Percentiles rank a stretch among this genome's conserved stretches.
Conservation (phyloP, 495 filamentous ascomycete species). For the Penicillium cataractarum region DNA sequence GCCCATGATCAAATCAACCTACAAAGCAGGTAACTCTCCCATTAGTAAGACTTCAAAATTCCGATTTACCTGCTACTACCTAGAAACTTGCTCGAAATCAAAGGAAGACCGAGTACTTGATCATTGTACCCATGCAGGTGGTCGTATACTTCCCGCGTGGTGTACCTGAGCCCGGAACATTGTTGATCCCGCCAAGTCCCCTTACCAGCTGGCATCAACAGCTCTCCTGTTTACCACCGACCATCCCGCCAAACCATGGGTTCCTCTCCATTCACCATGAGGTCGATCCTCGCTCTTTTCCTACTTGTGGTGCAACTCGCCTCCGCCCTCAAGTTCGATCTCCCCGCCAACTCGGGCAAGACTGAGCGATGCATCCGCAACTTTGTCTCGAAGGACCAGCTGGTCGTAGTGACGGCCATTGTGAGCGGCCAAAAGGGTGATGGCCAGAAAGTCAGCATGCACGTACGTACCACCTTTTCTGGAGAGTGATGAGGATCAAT, state of each 20-base stretch:
- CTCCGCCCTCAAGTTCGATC: constrained; percentile 90
- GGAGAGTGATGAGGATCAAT: neutral
- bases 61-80: neutral
- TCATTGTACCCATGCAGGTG: neutral
- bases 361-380: constrained; percentile 93
- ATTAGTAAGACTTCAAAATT: neutral
- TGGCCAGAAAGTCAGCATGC: constrained; percentile 92
- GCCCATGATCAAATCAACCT: too few species aligned
- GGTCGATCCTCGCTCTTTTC: constrained; percentile 40
- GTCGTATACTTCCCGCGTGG: constrained; percentile 1
- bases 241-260: constrained; percentile 38
- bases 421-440: constrained; percentile 84
- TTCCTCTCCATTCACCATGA: constrained; percentile 38
- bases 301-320: constrained; percentile 59
- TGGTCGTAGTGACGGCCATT: constrained; percentile 97
- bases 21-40: neutral
- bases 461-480: constrained; percentile 61
- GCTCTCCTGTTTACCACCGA: constrained; percentile 32
- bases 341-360: constrained; percentile 68
- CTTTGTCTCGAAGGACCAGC: constrained; percentile 88
- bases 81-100: neutral
- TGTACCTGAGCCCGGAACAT: constrained; percentile 22
- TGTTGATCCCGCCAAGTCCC: constrained; percentile 29
- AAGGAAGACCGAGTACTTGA: neutral
- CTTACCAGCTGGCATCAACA: constrained; percentile 42